phyloP scores from a whole-genome alignment of 2,329 filamentous ascomycete species.

The Trichoderma breve region DNA sequence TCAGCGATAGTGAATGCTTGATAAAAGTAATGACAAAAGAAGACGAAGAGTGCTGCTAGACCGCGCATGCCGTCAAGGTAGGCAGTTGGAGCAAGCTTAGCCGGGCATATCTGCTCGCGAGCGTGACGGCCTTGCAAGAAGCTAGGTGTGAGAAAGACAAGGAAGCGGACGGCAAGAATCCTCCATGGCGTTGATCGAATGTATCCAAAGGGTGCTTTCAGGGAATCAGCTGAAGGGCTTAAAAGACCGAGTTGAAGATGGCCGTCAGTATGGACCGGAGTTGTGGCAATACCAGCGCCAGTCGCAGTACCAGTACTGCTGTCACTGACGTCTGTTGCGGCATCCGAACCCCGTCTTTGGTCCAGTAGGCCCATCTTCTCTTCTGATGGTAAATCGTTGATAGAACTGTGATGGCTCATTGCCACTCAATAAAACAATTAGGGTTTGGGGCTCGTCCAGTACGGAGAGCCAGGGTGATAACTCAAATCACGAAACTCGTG shows the following conservation, averaged over 20 bases:
- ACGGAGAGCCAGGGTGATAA: background rate
- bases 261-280: slow-evolving; percentile 27
- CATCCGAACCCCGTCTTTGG: slow-evolving; percentile 43
- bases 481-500: background rate
- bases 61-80: slow-evolving; percentile 60
- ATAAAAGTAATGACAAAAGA: slow-evolving; percentile 57
- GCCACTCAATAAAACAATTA: slow-evolving; percentile 28
- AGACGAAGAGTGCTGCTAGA: slow-evolving; percentile 54
- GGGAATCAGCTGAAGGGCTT: slow-evolving; percentile 26
- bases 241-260: slow-evolving; percentile 30
- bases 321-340: slow-evolving; percentile 42
- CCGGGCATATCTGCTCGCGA: slow-evolving; percentile 40
- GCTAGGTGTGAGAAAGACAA: slow-evolving; percentile 52
- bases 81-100: slow-evolving; percentile 50
- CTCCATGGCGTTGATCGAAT: slow-evolving; percentile 37
- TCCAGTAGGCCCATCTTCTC: slow-evolving; percentile 47
- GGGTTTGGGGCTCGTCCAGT: background rate
- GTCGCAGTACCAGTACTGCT: slow-evolving; percentile 9
- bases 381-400: slow-evolving; percentile 36
- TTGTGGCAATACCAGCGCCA: slow-evolving; percentile 10
- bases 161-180: slow-evolving; percentile 37
- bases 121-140: slow-evolving; percentile 48
- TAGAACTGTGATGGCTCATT: slow-evolving; percentile 42
- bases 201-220: slow-evolving; percentile 31
- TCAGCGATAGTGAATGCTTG: slow-evolving; percentile 52